Conservation (phyloP, 352 stramenopile species). For the Globisporangium viniferum region DNA sequence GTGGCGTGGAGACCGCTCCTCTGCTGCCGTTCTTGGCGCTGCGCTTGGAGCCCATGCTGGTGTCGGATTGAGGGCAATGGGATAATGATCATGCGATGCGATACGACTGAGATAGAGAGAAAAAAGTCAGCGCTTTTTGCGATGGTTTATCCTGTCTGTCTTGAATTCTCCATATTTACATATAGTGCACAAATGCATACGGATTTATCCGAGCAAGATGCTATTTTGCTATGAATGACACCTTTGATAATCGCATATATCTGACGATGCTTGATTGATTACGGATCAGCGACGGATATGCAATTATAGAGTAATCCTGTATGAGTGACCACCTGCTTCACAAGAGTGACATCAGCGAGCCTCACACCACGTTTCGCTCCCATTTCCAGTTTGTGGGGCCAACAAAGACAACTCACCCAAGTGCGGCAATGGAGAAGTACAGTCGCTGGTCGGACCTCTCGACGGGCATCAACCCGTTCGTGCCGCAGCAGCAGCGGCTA, state of each 20-base stretch:
- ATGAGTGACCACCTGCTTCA: neutral
- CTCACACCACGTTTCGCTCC: neutral
- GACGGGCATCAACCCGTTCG: conserved; percentile 86
- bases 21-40: conserved; percentile 9
- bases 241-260: neutral
- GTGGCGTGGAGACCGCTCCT: neutral
- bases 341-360: neutral
- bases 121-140: conserved; percentile 4
- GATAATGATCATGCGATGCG: neutral
- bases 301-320: neutral
- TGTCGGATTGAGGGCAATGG: neutral
- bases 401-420: neutral
- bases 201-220: no score
- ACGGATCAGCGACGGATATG: neutral
- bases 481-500: conserved; percentile 66
- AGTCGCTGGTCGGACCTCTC: conserved; percentile 81
- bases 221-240: no score
- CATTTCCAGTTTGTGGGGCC: neutral
- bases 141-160: neutral
- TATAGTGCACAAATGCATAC: neutral
- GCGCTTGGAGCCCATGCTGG: conserved; percentile 11
- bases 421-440: conserved; percentile 77
- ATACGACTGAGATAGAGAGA: neutral
- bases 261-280: neutral
- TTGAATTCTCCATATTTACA: neutral